A percentile compares a stretch with the other conserved stretches of the same genome.
Conservation (phyloP, 305 asterid species). For the Fraxinus latifolia region DNA sequence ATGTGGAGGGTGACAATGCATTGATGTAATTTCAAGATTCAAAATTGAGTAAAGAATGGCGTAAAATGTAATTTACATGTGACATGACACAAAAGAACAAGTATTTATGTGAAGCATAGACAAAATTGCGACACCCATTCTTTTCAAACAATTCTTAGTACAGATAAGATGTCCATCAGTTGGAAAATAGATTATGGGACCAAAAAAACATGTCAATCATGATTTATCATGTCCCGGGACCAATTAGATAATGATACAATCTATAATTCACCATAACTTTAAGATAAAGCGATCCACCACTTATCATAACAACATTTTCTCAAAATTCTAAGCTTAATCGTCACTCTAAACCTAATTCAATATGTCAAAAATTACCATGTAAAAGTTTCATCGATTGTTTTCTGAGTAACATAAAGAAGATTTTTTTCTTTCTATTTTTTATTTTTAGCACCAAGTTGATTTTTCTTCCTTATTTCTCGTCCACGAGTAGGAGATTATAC, state of each 20-base stretch:
- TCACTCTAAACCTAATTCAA: background rate
- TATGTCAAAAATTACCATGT: background rate
- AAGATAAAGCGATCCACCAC: background rate
- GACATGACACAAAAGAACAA: background rate
- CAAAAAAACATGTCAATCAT: background rate
- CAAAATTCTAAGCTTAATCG: background rate
- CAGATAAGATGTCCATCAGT: background rate
- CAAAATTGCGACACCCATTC: background rate
- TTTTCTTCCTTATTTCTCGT: background rate
- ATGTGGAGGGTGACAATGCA: too few relatives aligned
- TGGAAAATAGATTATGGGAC: background rate
- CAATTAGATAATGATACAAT: background rate
- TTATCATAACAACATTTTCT: background rate
- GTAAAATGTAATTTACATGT: too few relatives aligned
- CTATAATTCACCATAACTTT: background rate
- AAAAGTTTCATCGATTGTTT: background rate
- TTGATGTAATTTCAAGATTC: too few relatives aligned
- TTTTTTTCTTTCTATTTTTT: background rate
- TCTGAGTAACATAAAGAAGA: background rate
- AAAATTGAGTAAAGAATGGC: too few relatives aligned
- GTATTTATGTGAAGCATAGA: background rate
- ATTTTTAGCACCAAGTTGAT: background rate
- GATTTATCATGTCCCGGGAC: background rate
- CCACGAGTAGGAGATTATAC: background rate
- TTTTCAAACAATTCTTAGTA: background rate